phyloP scores from a whole-genome alignment of 2,329 filamentous ascomycete genomes.

The Cercospora sp. region DNA sequence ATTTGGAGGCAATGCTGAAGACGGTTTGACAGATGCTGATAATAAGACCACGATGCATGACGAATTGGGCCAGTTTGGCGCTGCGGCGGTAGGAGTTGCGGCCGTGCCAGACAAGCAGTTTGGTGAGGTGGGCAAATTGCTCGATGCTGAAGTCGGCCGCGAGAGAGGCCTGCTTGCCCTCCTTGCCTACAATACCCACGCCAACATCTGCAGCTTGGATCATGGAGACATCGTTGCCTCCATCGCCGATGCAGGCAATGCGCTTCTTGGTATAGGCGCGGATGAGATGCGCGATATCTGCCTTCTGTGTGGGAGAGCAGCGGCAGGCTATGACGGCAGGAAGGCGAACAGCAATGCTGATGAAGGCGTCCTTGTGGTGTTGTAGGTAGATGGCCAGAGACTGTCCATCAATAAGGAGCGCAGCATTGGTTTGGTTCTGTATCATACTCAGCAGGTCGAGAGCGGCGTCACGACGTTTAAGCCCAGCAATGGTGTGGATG shows the following conservation, averaged over 20 bases:
- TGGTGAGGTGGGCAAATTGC: constrained; percentile 92
- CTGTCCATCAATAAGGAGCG: constrained; percentile 92
- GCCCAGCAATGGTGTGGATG: constrained; percentile 78
- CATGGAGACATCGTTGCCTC: constrained; percentile 98
- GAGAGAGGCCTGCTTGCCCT: constrained; percentile 89
- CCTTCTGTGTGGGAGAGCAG: constrained; percentile 95
- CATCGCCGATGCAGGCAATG: constrained; percentile 95
- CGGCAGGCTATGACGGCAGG: constrained; percentile 94
- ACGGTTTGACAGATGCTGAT: constrained; percentile 96
- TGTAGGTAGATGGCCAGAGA: constrained; percentile 80
- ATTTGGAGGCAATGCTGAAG: constrained; percentile 89
- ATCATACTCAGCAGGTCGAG: constrained; percentile 88
- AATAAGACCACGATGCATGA: constrained; percentile 94
- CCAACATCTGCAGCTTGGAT: constrained; percentile 98
- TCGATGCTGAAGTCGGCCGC: constrained; percentile 97
- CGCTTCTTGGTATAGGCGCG: constrained; percentile 90
- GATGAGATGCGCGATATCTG: constrained; percentile 88
- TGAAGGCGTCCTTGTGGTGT: constrained; percentile 81
- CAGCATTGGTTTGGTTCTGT: constrained; percentile 79
- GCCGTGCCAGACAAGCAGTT: constrained; percentile 97
- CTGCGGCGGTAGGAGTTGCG: constrained; percentile 95
- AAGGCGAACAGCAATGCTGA: constrained; percentile 80
- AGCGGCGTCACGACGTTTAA: constrained; percentile 79
- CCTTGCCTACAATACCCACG: constrained; percentile 96
- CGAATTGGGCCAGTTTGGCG: constrained; percentile 94